Percentiles rank a stretch among this genome's conserved stretches.
Conservation (phyloP, 176 grass and related monocot genomes). For the Aegilops speltoides region DNA sequence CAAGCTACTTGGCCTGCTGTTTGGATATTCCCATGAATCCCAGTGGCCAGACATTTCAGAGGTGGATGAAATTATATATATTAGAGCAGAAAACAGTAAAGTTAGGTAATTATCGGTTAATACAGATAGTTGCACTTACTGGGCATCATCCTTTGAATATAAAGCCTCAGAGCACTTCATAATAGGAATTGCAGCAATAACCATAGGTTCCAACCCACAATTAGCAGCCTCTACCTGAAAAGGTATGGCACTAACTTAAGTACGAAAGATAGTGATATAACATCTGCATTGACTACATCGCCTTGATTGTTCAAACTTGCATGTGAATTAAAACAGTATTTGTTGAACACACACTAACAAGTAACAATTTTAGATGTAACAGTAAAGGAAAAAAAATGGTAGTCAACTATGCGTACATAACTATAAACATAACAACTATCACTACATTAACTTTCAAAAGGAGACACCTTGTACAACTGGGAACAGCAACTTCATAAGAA, state of each 20-base stretch:
- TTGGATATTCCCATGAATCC: background rate
- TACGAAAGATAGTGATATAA: background rate
- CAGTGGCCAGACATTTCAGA: background rate
- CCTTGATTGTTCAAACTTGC: background rate
- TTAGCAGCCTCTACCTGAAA: constrained; percentile 47
- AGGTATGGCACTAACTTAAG: constrained; percentile 21
- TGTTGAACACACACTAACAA: background rate
- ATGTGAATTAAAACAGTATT: background rate
- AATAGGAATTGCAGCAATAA: constrained; percentile 66
- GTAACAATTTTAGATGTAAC: background rate
- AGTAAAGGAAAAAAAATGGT: background rate
- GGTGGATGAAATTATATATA: background rate
- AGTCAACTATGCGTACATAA: background rate
- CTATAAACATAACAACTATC: background rate
- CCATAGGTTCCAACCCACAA: constrained; percentile 65
- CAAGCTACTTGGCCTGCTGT: background rate
- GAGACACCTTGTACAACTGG: background rate
- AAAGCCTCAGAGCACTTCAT: constrained; percentile 56
- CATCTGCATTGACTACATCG: background rate
- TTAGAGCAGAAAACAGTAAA: background rate
- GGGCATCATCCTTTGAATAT: constrained; percentile 56
- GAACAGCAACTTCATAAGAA: constrained; percentile 3
- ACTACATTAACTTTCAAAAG: background rate
- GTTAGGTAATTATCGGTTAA: background rate
- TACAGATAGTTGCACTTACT: constrained; percentile 52